Conservation (phyloP, 805 yeast species). For the Lachancea quebecensis region DNA sequence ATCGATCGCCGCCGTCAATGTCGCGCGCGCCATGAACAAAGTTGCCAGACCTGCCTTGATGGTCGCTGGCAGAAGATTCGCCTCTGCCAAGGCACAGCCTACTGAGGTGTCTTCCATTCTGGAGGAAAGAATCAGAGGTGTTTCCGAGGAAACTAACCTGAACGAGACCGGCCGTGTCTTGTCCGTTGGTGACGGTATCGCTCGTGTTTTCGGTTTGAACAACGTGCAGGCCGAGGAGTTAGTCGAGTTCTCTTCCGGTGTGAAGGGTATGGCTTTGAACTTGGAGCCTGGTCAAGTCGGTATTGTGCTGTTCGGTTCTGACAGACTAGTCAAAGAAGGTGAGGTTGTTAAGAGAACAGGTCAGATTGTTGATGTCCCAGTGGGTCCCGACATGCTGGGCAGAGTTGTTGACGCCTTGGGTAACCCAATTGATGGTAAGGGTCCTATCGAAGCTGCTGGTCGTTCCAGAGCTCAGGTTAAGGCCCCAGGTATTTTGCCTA, state of each 20-base stretch:
- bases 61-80: conserved; percentile 74
- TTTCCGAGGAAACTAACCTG: conserved; percentile 92
- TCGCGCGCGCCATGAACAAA: conserved; percentile 38
- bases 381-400: conserved; percentile 96
- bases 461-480: conserved; percentile 95
- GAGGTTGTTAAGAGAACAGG: conserved; percentile 99
- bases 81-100: conserved; percentile 96
- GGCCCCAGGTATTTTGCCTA: conserved; percentile 99
- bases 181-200: conserved; percentile 99
- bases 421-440: conserved; percentile 99
- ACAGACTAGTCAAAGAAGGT: conserved; percentile 97
- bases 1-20: conserved; percentile 55
- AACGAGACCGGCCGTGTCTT: conserved; percentile 99
- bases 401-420: conserved; percentile 99
- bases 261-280: conserved; percentile 99
- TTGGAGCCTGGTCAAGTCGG: conserved; percentile 99
- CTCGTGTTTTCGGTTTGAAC: conserved; percentile 99
- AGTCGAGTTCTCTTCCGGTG: conserved; percentile 99
- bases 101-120: conserved; percentile 98
- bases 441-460: conserved; percentile 84
- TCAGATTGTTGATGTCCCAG: conserved; percentile 97
- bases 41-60: conserved; percentile 60
- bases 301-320: conserved; percentile 99
- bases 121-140: conserved; percentile 99
- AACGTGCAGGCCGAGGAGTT: conserved; percentile 99